A percentile compares a stretch with the other conserved stretches of the same genome.
These are phyloP conservation scores for Fusarium phyllophilum DNA, from an alignment of 2,329 filamentous ascomycete genomes.

Conservation along the genomic window DNA sequence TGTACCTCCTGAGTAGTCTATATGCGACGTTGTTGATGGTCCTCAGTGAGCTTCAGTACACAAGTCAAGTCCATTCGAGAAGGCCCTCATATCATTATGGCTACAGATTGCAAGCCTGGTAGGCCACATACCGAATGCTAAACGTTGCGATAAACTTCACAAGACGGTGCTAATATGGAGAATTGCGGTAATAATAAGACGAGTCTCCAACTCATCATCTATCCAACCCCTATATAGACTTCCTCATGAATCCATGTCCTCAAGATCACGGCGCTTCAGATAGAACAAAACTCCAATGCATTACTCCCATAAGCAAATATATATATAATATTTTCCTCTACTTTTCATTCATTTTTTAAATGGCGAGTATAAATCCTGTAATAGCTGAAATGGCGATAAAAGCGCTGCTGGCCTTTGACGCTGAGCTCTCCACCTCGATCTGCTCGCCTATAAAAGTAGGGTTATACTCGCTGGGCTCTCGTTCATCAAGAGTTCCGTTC, in stretches of 20 bases:
- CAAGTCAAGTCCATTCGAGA: too few species aligned
- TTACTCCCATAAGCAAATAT: constrained; percentile 2
- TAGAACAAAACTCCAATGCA: constrained; percentile 27
- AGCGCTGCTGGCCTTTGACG: constrained; percentile 23
- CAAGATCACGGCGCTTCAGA: constrained; percentile 18
- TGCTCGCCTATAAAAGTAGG: constrained; percentile 43
- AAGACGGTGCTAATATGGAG: background rate
- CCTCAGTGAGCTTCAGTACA: too few species aligned
- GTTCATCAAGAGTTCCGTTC: constrained; percentile 74
- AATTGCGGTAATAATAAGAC: constrained; percentile 6
- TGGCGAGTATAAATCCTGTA: constrained; percentile 34
- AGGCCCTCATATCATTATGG: background rate
- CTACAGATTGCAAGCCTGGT: background rate
- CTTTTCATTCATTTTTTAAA: constrained; percentile 12
- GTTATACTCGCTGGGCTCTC: constrained; percentile 48
- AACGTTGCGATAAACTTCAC: background rate
- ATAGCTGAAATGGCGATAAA: constrained; percentile 26
- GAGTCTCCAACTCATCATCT: constrained; percentile 21
- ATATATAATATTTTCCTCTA: background rate
- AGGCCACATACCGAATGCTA: background rate
- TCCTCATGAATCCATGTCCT: constrained; percentile 24
- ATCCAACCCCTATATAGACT: constrained; percentile 12
- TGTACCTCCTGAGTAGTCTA: background rate
- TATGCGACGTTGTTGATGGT: background rate
- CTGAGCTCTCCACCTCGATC: constrained; percentile 42